A percentile compares a stretch with the other conserved stretches of the same genome.
These are phyloP conservation scores for Crithidia expoeki DNA, from an alignment of 208 protist genomes.

Conservation along the genomic window DNA sequence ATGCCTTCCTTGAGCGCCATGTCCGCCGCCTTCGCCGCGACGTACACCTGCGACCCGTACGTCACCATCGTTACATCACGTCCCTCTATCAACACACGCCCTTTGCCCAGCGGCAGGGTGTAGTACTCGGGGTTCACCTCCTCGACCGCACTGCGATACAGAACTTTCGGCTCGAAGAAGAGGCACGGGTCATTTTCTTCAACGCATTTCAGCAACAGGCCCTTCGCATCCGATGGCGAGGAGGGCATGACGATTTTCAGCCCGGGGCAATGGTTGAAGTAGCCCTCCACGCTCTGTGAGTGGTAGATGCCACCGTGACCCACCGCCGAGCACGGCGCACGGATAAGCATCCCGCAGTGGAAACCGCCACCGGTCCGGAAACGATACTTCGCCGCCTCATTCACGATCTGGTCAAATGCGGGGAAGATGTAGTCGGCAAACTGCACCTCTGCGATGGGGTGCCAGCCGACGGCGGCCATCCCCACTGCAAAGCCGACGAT, in stretches of 20 bases:
- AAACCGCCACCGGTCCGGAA: conserved; percentile 96
- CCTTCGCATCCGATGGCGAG: conserved; percentile 82
- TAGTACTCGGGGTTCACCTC: conserved; percentile 95
- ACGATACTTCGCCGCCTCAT: conserved; percentile 98
- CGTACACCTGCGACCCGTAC: conserved; percentile 91
- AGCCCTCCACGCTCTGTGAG: conserved; percentile 96
- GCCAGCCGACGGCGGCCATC: conserved; percentile 83
- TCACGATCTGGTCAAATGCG: conserved; percentile 98
- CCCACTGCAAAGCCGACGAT: conserved; percentile 98
- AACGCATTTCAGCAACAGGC: conserved; percentile 94
- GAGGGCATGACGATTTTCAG: conserved; percentile 86
- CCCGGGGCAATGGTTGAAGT: conserved; percentile 96
- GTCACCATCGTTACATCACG: conserved; percentile 96
- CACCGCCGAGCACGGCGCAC: conserved; percentile 96
- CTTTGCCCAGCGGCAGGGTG: conserved; percentile 94
- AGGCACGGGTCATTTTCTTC: conserved; percentile 94
- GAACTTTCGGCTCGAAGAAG: conserved; percentile 97
- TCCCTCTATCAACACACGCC: conserved; percentile 87
- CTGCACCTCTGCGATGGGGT: conserved; percentile 98
- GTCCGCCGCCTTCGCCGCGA: conserved; percentile 72
- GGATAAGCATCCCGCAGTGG: conserved; percentile 95
- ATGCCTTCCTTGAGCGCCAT: conserved; percentile 88
- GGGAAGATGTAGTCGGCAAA: conserved; percentile 99
- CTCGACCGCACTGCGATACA: conserved; percentile 93
- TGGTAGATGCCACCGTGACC: conserved; percentile 98